phyloP scores from a whole-genome alignment of 495 filamentous ascomycete species.

The Aspergillus leporis region DNA sequence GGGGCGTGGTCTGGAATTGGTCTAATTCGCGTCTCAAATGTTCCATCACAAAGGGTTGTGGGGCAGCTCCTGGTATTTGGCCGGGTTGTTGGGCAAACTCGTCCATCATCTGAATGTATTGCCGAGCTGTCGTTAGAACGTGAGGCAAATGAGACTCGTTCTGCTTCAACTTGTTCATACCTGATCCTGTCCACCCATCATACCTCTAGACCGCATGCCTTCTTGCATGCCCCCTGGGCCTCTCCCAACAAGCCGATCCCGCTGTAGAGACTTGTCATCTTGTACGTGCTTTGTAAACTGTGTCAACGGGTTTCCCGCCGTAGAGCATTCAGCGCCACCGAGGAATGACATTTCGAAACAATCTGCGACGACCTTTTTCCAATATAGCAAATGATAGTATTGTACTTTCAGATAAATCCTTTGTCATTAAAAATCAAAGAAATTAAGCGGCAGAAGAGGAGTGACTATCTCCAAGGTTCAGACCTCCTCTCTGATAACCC shows the following conservation, averaged over 20 bases:
- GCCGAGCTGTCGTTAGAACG: constrained; percentile 22
- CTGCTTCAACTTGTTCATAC: constrained; percentile 37
- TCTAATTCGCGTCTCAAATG: constrained; percentile 67
- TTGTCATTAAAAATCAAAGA: background rate
- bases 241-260: constrained; percentile 78
- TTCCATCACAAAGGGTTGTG: constrained; percentile 68
- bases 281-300: constrained; percentile 95
- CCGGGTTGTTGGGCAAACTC: constrained; percentile 79
- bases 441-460: constrained; percentile 4
- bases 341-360: constrained; percentile 79
- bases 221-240: constrained; percentile 64
- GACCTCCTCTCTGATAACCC: background rate
- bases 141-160: background rate
- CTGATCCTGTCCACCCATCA: constrained; percentile 62
- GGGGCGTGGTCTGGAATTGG: constrained; percentile 56
- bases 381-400: background rate
- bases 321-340: constrained; percentile 94
- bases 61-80: constrained; percentile 52
- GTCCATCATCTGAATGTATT: constrained; percentile 76
- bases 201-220: constrained; percentile 60
- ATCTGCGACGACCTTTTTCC: background rate
- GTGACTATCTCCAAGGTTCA: background rate
- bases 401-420: background rate
- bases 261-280: constrained; percentile 91
- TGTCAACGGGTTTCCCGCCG: constrained; percentile 89